Evolutionary conservation across 495 filamentous ascomycete species (phyloP).

Genomic region (Xylaria castorea): DNA sequence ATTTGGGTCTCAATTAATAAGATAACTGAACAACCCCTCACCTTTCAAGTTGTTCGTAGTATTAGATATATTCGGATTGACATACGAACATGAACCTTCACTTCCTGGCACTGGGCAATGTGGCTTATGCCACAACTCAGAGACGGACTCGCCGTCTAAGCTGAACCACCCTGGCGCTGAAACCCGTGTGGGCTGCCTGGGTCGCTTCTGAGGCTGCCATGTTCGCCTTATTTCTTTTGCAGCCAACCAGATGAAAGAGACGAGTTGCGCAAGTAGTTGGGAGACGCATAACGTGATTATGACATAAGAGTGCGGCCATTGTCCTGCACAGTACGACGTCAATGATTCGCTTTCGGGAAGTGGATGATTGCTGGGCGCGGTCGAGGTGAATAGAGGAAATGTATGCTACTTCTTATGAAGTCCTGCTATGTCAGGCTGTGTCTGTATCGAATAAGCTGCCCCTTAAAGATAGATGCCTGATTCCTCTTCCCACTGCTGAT

Average conservation of each 20-base stretch:
- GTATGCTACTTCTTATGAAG: neutral
- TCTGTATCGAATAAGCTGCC: neutral
- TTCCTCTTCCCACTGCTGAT: neutral
- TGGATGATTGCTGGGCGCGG: neutral
- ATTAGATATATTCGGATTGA: neutral
- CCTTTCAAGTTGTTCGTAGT: neutral
- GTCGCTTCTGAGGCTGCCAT: neutral
- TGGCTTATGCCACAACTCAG: neutral
- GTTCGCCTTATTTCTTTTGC: constrained; percentile 13
- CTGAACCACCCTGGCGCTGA: constrained; percentile 3
- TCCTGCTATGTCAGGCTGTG: neutral
- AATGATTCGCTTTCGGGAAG: neutral
- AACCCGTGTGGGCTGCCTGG: neutral
- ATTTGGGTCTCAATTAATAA: neutral
- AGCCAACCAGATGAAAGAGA: constrained; percentile 15
- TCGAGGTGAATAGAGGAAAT: neutral
- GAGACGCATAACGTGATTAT: neutral
- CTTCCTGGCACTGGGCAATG: neutral
- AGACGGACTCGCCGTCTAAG: neutral
- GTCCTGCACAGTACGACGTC: constrained; percentile 10
- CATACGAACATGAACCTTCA: neutral
- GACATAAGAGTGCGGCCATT: neutral
- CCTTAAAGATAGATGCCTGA: neutral
- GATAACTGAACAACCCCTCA: neutral
- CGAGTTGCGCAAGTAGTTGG: neutral